A percentile compares a stretch with the other conserved stretches of the same genome.
These are phyloP conservation scores for Leavenworthia alabamica DNA, from an alignment of 345 rosid species.

Conservation along the genomic window DNA sequence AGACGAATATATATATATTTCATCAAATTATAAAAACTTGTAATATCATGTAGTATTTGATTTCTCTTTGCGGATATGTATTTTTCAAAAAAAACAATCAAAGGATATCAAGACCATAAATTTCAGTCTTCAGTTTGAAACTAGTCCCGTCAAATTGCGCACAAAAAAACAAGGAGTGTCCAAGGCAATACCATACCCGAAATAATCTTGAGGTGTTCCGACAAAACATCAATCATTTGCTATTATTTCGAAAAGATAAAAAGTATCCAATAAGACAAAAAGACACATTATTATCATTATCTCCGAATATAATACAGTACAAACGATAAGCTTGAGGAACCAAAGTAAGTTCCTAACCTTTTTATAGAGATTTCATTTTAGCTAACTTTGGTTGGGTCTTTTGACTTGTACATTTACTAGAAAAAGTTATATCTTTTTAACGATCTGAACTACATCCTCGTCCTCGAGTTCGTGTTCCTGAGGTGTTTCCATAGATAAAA, in stretches of 20 bases:
- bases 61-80: conserved; percentile 27
- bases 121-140: not conserved
- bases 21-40: not conserved
- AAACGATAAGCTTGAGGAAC: conserved; percentile 7
- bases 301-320: conserved; percentile 9
- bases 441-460: conserved; percentile 96
- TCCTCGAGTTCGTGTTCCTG: conserved; percentile 99
- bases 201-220: not conserved
- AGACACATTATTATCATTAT: conserved; percentile 7
- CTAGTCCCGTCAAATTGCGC: not conserved
- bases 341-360: conserved; percentile 7
- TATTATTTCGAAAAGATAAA: not conserved
- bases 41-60: conserved; percentile 4
- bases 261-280: not conserved
- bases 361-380: not conserved
- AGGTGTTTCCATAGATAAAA: conserved; percentile 6
- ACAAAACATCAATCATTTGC: conserved; percentile 3
- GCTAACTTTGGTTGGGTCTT: not conserved
- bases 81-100: not conserved
- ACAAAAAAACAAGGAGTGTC: not conserved
- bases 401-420: conserved; percentile 1
- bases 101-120: not conserved
- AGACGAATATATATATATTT: not conserved
- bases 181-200: conserved; percentile 1
- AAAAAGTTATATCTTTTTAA: conserved; percentile 67